These are phyloP conservation scores for Lecanosticta acicola DNA, from an alignment of 2,329 filamentous ascomycete genomes.

Conservation along the genomic window DNA sequence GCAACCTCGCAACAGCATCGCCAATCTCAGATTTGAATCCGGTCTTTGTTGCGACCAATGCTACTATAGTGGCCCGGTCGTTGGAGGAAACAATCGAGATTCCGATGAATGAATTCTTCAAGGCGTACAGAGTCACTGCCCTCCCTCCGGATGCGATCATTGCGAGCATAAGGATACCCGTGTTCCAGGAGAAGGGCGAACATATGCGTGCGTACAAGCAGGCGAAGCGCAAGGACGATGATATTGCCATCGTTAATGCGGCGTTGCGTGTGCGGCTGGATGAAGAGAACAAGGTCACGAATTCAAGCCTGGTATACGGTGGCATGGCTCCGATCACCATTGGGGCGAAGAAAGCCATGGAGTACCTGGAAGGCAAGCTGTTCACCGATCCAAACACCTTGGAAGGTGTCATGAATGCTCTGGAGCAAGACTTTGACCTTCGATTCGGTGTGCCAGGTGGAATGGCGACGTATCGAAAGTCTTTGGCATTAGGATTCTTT, in stretches of 20 bases:
- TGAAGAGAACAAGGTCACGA: slow-evolving; percentile 63
- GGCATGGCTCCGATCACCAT: slow-evolving; percentile 92
- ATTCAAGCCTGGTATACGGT: slow-evolving; percentile 79
- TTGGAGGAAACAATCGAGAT: slow-evolving; percentile 69
- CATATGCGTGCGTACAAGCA: slow-evolving; percentile 91
- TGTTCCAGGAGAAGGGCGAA: slow-evolving; percentile 68
- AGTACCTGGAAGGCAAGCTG: slow-evolving; percentile 68
- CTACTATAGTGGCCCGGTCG: slow-evolving; percentile 74
- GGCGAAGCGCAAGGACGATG: slow-evolving; percentile 93
- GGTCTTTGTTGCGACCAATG: slow-evolving; percentile 81
- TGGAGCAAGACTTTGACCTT: slow-evolving; percentile 86
- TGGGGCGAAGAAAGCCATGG: slow-evolving; percentile 71
- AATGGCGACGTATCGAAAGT: slow-evolving; percentile 94
- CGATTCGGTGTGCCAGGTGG: slow-evolving; percentile 88
- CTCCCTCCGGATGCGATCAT: slow-evolving; percentile 78
- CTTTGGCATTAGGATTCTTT: slow-evolving; percentile 87
- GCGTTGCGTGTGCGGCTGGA: slow-evolving; percentile 71
- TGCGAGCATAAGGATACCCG: slow-evolving; percentile 76
- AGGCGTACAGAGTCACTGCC: slow-evolving; percentile 79
- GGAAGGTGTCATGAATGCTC: slow-evolving; percentile 80
- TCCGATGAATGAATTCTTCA: slow-evolving; percentile 91
- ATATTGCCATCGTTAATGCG: slow-evolving; percentile 94
- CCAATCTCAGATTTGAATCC: slow-evolving; percentile 96
- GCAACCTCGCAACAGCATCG: slow-evolving; percentile 88
- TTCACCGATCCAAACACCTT: slow-evolving; percentile 77